Conservation (phyloP, 164 flowering plant species). For the Magnolia officinalis region DNA sequence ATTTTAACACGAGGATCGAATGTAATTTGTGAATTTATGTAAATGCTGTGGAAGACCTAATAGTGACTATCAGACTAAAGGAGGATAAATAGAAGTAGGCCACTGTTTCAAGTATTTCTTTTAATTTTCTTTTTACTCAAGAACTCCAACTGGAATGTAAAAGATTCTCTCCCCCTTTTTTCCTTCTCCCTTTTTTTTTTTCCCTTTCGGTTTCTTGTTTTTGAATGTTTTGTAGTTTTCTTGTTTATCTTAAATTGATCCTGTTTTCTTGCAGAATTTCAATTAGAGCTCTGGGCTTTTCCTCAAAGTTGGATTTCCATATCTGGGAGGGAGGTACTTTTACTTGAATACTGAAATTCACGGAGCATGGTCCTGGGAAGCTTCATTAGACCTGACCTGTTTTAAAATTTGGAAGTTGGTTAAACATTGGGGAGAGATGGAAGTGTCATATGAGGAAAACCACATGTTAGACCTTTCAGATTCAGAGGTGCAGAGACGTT, state of each 20-base stretch:
- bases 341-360: neutral
- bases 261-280: neutral
- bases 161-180: neutral
- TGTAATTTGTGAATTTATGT: too few relatives aligned
- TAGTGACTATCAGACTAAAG: too few relatives aligned
- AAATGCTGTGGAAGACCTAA: too few relatives aligned
- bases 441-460: too few relatives aligned
- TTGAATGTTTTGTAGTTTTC: too few relatives aligned
- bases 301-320: neutral
- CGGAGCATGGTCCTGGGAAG: neutral
- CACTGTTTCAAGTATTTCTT: too few relatives aligned
- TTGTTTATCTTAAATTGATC: neutral
- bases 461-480: neutral
- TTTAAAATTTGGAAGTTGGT: neutral
- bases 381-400: neutral
- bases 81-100: too few relatives aligned
- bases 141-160: too few relatives aligned
- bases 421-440: neutral
- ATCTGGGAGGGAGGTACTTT: neutral
- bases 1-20: too few relatives aligned
- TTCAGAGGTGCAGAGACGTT: neutral
- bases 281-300: neutral
- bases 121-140: too few relatives aligned
- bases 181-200: neutral
- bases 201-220: too few relatives aligned